A percentile compares a stretch with the other conserved stretches of the same genome.
These are phyloP conservation scores for Arabis alpina DNA, from an alignment of 345 rosid species.

Conservation along the genomic window DNA sequence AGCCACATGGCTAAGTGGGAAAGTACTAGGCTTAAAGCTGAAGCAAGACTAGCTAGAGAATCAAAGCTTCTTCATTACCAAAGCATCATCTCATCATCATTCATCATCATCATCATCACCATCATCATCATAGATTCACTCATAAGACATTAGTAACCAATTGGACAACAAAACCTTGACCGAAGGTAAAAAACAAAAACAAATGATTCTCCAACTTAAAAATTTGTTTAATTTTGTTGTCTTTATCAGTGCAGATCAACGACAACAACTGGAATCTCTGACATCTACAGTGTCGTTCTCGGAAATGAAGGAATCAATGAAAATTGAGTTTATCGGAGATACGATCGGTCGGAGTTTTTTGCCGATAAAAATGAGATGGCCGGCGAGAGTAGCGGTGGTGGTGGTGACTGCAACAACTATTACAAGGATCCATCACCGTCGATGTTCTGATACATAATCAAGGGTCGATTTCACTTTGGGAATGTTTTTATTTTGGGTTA, in stretches of 20 bases:
- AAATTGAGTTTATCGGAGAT: slow-evolving; percentile 65
- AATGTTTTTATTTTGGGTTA: too few species aligned
- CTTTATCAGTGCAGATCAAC: slow-evolving; percentile 41
- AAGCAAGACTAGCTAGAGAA: slow-evolving; percentile 80
- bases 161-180: slow-evolving; percentile 34
- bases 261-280: slow-evolving; percentile 66
- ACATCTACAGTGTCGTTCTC: slow-evolving; percentile 82
- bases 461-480: too few species aligned
- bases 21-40: slow-evolving; percentile 89
- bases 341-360: slow-evolving; percentile 32
- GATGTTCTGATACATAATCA: too few species aligned
- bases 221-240: too few species aligned
- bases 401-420: too few species aligned
- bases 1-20: slow-evolving; percentile 97
- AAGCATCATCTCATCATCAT: too few species aligned
- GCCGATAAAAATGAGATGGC: slow-evolving; percentile 30
- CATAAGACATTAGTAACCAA: slow-evolving; percentile 24
- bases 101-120: slow-evolving; percentile 32
- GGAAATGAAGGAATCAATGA: slow-evolving; percentile 47
- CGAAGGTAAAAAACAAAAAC: slow-evolving; percentile 29
- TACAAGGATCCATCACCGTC: too few species aligned
- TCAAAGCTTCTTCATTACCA: slow-evolving; percentile 65
- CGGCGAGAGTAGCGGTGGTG: slow-evolving; percentile 39
- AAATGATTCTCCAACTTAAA: not conserved
- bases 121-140: slow-evolving; percentile 31